A percentile compares a stretch with the other conserved stretches of the same genome.
phyloP scores from a whole-genome alignment of 371 early-diverging fungal species.

The Chytridiales sp. region DNA sequence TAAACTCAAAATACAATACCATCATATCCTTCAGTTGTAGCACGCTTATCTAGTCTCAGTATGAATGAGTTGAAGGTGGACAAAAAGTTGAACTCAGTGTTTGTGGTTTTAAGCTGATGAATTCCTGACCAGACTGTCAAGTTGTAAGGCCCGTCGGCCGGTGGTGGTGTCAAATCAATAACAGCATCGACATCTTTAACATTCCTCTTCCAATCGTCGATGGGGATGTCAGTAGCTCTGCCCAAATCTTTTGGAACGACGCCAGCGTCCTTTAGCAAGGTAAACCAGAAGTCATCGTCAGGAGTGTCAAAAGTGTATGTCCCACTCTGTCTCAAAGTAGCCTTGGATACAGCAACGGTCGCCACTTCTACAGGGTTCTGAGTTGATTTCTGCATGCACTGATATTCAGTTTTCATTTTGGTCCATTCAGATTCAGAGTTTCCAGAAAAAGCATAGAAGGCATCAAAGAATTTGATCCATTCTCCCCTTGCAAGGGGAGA shows the following conservation, averaged over 20 bases:
- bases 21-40: not conserved
- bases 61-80: too few relatives aligned
- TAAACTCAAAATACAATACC: not conserved
- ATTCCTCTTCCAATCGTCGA: not conserved
- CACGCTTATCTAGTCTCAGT: not conserved
- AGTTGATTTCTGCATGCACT: not conserved
- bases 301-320: too few relatives aligned
- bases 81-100: too few relatives aligned
- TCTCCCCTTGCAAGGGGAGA: constrained; percentile 20
- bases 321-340: too few relatives aligned
- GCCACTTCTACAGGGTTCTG: too few relatives aligned
- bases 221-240: not conserved
- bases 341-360: too few relatives aligned
- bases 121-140: too few relatives aligned
- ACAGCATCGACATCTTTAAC: not conserved
- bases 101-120: too few relatives aligned
- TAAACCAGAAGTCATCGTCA: not conserved
- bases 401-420: not conserved
- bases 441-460: constrained; percentile 10
- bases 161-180: not conserved
- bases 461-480: constrained; percentile 26
- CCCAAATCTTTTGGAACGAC: not conserved
- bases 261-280: not conserved
- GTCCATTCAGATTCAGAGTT: not conserved
- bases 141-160: too few relatives aligned